These are phyloP conservation scores for Atkinsonella hypoxylon DNA, from an alignment of 2,329 filamentous ascomycete species.

Conservation along the genomic window DNA sequence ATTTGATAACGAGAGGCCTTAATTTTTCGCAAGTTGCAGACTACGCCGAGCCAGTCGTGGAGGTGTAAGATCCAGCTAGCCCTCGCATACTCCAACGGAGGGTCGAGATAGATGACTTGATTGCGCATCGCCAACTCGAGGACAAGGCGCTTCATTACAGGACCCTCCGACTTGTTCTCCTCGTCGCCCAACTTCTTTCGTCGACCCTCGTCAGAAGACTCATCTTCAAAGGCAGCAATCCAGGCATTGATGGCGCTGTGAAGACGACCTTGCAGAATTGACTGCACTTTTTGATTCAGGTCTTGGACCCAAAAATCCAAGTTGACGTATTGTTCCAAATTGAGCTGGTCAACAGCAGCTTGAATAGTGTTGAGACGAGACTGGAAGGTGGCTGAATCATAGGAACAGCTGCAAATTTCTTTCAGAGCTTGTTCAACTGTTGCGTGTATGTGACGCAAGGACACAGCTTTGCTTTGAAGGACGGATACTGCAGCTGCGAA, in stretches of 20 bases:
- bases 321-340: conserved; percentile 92
- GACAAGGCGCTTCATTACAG: conserved; percentile 59
- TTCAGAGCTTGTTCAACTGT: conserved; percentile 68
- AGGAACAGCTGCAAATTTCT: conserved; percentile 76
- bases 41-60: conserved; percentile 83
- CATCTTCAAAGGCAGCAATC: conserved; percentile 73
- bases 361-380: conserved; percentile 76
- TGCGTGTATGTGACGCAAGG: conserved; percentile 67
- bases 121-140: conserved; percentile 97
- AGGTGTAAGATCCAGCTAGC: conserved; percentile 90
- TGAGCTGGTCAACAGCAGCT: conserved; percentile 87
- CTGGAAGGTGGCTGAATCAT: conserved; percentile 69
- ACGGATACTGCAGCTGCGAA: conserved; percentile 80
- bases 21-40: conserved; percentile 87
- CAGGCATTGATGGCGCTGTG: conserved; percentile 73
- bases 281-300: conserved; percentile 77
- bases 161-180: conserved; percentile 37
- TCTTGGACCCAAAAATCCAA: conserved; percentile 79
- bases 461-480: conserved; percentile 76
- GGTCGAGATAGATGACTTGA: conserved; percentile 92
- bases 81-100: conserved; percentile 80
- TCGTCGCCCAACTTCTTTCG: conserved; percentile 38
- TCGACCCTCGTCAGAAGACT: conserved; percentile 37
- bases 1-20: conserved; percentile 94
- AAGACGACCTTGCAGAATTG: conserved; percentile 69